Conservation (phyloP, 73 alveolate genomes). For the Stentor coeruleus region DNA sequence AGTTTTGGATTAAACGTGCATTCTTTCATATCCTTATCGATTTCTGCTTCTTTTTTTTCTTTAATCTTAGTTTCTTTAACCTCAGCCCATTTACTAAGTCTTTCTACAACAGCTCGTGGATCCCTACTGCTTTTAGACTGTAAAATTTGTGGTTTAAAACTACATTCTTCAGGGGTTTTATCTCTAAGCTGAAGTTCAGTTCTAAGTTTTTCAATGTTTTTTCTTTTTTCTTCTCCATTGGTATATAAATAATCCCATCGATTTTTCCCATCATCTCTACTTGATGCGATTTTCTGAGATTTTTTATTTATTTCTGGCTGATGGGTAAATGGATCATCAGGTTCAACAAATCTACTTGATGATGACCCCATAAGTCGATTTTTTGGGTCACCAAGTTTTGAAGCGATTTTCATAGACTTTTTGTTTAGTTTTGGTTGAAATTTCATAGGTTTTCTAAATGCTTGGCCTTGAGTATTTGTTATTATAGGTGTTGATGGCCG, state of each 20-base stretch:
- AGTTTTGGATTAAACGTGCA: slow-evolving; percentile 22
- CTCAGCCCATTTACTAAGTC: neutral
- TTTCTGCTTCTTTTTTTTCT: neutral
- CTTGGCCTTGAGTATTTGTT: too few relatives aligned
- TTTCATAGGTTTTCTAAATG: neutral
- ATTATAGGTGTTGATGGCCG: too few relatives aligned
- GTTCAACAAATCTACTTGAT: neutral
- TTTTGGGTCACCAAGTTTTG: slow-evolving; percentile 15
- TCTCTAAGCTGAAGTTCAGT: neutral
- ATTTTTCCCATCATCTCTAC: neutral
- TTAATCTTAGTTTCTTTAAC: neutral
- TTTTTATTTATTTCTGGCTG: slow-evolving; percentile 15
- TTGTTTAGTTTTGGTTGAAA: slow-evolving; percentile 25
- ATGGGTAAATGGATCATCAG: neutral
- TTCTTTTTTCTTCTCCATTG: slow-evolving; percentile 3
- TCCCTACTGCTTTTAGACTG: neutral
- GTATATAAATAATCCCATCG: slow-evolving; percentile 15
- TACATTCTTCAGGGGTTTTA: slow-evolving; percentile 11
- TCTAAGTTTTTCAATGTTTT: neutral
- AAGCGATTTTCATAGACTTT: slow-evolving; percentile 16
- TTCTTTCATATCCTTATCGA: slow-evolving; percentile 13
- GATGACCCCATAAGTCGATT: slow-evolving; percentile 4
- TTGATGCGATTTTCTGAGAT: neutral
- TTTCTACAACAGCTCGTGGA: neutral
- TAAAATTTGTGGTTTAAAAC: slow-evolving; percentile 6